These are phyloP conservation scores for Mycena haematopus DNA, from an alignment of 768 basidiomycete genomes.

Conservation along the genomic window DNA sequence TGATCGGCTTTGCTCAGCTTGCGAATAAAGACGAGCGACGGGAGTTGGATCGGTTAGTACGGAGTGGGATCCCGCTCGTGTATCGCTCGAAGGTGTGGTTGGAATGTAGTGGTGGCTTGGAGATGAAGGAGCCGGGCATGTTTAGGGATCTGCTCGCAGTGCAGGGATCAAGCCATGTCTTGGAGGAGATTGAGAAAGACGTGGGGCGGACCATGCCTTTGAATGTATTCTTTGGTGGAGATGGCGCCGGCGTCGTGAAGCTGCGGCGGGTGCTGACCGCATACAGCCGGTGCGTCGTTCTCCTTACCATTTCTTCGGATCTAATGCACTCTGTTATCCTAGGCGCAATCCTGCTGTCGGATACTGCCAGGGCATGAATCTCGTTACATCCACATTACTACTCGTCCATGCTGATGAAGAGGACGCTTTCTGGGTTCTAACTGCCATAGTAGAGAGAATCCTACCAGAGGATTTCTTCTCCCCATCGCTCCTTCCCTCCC, in stretches of 20 bases:
- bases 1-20: slow-evolving; percentile 92
- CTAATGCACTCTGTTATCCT: slow-evolving; percentile 3
- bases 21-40: slow-evolving; percentile 81
- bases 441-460: slow-evolving; percentile 86
- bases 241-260: slow-evolving; percentile 94
- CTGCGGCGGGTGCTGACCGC: slow-evolving; percentile 88
- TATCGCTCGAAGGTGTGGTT: slow-evolving; percentile 91
- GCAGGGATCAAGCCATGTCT: slow-evolving; percentile 54
- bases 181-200: slow-evolving; percentile 94
- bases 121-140: slow-evolving; percentile 89
- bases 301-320: neutral
- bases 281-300: slow-evolving; percentile 79
- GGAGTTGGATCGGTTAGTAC: slow-evolving; percentile 81
- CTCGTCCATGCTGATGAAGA: slow-evolving; percentile 95
- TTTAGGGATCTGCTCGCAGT: slow-evolving; percentile 84
- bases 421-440: slow-evolving; percentile 95
- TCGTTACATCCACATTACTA: slow-evolving; percentile 92
- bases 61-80: slow-evolving; percentile 85
- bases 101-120: slow-evolving; percentile 92
- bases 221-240: slow-evolving; percentile 96
- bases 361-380: slow-evolving; percentile 95
- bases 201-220: slow-evolving; percentile 90
- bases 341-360: slow-evolving; percentile 94
- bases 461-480: slow-evolving; percentile 95
- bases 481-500: slow-evolving; percentile 87